phyloP scores from a whole-genome alignment of 202 grass and related monocot species.

The Panicum virgatum region DNA sequence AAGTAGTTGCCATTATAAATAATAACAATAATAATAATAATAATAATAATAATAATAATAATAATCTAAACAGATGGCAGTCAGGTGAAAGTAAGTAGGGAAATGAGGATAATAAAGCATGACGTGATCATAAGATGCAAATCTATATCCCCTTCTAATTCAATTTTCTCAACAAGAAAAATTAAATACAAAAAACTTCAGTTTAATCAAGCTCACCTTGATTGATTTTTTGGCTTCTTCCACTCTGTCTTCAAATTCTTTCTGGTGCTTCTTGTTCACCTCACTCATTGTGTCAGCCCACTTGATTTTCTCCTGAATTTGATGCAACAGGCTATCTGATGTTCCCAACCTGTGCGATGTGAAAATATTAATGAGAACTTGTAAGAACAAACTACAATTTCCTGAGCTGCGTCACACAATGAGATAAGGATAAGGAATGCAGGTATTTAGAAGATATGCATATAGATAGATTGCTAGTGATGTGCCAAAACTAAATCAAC shows the following conservation, averaged over 20 bases:
- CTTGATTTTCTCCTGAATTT: constrained; percentile 99
- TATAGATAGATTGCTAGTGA: background rate
- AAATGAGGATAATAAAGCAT: constrained; percentile 7
- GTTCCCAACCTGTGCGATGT: constrained; percentile 61
- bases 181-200: background rate
- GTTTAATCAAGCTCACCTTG: constrained; percentile 76
- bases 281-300: constrained; percentile 95
- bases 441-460: background rate
- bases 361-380: background rate
- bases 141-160: background rate
- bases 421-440: background rate
- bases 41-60: no score
- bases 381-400: background rate
- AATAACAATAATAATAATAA: constrained; percentile 28
- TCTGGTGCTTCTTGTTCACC: constrained; percentile 80
- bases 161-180: no score
- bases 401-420: background rate
- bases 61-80: background rate
- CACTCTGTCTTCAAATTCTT: constrained; percentile 91
- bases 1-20: constrained; percentile 57
- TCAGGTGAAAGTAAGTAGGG: background rate
- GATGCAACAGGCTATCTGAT: constrained; percentile 81
- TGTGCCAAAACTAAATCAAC: constrained; percentile 6
- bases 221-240: constrained; percentile 98
- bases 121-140: background rate